These are phyloP conservation scores for Aspergillus pseudonomiae DNA, from an alignment of 2,329 filamentous ascomycete species.

Conservation along the genomic window DNA sequence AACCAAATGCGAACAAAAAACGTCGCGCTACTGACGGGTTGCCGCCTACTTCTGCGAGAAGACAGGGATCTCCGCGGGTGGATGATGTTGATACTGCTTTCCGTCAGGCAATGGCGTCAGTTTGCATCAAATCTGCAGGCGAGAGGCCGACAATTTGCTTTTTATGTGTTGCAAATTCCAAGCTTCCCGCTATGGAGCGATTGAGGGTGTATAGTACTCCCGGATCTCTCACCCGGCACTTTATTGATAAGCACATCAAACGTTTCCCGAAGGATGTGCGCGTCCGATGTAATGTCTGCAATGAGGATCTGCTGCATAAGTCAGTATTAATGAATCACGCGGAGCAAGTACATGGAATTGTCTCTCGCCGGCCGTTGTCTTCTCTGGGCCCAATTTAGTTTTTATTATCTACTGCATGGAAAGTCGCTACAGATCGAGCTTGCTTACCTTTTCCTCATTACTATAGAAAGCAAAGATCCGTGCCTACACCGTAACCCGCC, in stretches of 20 bases:
- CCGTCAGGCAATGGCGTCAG: slow-evolving; percentile 19
- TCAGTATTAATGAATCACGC: slow-evolving; percentile 23
- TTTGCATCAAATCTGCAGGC: slow-evolving; percentile 20
- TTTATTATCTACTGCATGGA: too few relatives aligned
- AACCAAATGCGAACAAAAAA: slow-evolving; percentile 15
- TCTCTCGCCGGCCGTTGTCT: slow-evolving; percentile 17
- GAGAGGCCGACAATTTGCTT: slow-evolving; percentile 26
- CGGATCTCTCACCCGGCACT: slow-evolving; percentile 27
- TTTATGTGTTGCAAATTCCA: slow-evolving; percentile 22
- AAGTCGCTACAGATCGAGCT: too few relatives aligned
- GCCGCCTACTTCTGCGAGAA: slow-evolving; percentile 19
- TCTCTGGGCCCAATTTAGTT: slow-evolving; percentile 14
- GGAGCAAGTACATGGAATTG: slow-evolving; percentile 20
- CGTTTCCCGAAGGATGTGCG: slow-evolving; percentile 21
- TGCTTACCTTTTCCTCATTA: too few relatives aligned
- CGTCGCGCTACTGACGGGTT: slow-evolving; percentile 11
- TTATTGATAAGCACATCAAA: slow-evolving; percentile 25
- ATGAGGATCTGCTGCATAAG: slow-evolving; percentile 20
- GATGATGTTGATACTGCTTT: slow-evolving; percentile 13
- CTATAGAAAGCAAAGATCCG: too few relatives aligned
- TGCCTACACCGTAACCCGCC: too few relatives aligned
- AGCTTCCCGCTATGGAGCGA: slow-evolving; percentile 17
- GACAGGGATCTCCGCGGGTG: slow-evolving; percentile 10
- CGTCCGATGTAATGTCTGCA: slow-evolving; percentile 23
- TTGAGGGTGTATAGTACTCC: slow-evolving; percentile 19